Base-by-base conservation (phyloP, 768 basidiomycete genomes). In the Boletus huronensis region DNA sequence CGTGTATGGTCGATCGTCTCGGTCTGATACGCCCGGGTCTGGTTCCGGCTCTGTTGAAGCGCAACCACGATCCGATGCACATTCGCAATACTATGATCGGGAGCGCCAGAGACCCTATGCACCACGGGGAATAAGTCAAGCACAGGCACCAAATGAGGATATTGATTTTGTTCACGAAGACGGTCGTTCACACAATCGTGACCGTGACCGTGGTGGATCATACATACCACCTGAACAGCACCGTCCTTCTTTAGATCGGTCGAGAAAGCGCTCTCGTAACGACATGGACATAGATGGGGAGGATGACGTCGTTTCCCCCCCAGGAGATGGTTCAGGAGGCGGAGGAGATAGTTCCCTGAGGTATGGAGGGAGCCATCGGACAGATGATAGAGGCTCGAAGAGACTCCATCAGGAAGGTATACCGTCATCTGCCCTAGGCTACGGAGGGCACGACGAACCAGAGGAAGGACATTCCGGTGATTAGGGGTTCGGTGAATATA, bases 201-300 rank as follows among this genome's bases (percentile, higher is more conserved):
- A 67, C 16, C 75, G 74, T 45, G 76, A 79, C 67, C 73, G 72
- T 57, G 69, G 70, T 57, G 65, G 69, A 26, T 59, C 67, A 28
- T 71, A 66, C 52, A 28, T 74, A 59, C 64, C 59, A 54, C 62
- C 62, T 36, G 72, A 72, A 42, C 78, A 74, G 66, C 70, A 66
- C 57, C 75, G 70, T 34, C 69, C 74, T 52, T 59, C 70, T 65
- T 60, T 72, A 64, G 80, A 80, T 44, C 67, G 77, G 40, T 69
- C 73, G 53, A 79, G 82, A 67, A 87, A 84, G 65, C 77, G 85
- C 52, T 76, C 72, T 58, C 76, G 82, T 55, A 78, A 79, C 47
- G 85, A 87, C 50, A 82, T 85, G 82, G 85, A 87, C 39, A 74
- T 80, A 45, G 83, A 84, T 52, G 80, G 72, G 43, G 79, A 79